Evolutionary conservation across 1,284 basidiomycete species (phyloP).

Genomic region (Ustilago cynodontis): DNA sequence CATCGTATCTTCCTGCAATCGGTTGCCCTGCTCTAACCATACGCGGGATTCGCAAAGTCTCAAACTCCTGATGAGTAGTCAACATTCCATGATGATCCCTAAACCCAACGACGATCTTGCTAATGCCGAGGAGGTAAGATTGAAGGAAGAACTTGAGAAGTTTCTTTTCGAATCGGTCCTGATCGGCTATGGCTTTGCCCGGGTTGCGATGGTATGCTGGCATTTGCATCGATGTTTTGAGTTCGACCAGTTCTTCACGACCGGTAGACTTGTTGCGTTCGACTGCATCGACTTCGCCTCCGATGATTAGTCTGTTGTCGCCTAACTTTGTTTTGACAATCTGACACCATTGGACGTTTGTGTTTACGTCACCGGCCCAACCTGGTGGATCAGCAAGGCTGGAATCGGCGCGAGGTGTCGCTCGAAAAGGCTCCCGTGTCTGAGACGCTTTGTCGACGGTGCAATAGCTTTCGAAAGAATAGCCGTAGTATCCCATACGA

Average conservation of each 20-base stretch:
- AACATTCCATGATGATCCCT: constrained; percentile 79
- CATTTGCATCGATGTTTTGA: constrained; percentile 92
- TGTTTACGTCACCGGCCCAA: constrained; percentile 90
- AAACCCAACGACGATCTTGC: constrained; percentile 87
- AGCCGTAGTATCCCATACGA: constrained; percentile 69
- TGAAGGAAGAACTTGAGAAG: constrained; percentile 88
- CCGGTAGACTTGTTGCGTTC: constrained; percentile 14
- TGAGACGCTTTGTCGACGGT: constrained; percentile 72
- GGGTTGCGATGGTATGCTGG: constrained; percentile 20
- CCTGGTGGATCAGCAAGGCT: constrained; percentile 23
- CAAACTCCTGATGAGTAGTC: constrained; percentile 64
- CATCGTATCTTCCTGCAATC: constrained; percentile 78
- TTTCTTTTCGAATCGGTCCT: constrained; percentile 80
- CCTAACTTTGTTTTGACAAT: constrained; percentile 91
- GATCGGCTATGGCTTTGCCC: constrained; percentile 16
- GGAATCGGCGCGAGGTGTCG: not conserved
- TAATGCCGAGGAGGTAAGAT: constrained; percentile 90
- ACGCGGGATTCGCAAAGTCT: constrained; percentile 69
- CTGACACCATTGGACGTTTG: constrained; percentile 95
- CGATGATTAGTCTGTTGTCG: constrained; percentile 82
- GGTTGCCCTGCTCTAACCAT: constrained; percentile 56
- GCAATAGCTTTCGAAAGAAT: constrained; percentile 88
- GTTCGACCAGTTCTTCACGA: constrained; percentile 77
- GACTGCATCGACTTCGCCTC: constrained; percentile 95
- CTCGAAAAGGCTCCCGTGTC: constrained; percentile 11